Percentiles rank a stretch among this genome's conserved stretches.
Conservation (phyloP, 164 flowering plant genomes). For the Vitis amurensis region DNA sequence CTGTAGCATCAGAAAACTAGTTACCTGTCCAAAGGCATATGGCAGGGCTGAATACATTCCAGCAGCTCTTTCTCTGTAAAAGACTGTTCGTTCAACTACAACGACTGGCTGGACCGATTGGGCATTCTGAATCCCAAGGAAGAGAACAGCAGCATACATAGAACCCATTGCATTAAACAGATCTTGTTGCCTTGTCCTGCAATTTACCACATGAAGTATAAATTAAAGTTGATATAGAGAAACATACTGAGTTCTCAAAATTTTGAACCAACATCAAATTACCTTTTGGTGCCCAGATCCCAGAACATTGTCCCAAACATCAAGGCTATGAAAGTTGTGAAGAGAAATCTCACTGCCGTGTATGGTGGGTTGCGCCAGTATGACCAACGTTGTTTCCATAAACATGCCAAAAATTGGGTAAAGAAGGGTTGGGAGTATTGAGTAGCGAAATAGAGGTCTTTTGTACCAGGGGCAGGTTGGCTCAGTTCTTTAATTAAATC, state of each 20-base stretch:
- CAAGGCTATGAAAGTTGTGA: conserved; percentile 32
- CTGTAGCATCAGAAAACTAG: background rate
- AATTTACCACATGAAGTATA: background rate
- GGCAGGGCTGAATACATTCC: conserved; percentile 53
- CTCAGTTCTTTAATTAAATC: conserved; percentile 34
- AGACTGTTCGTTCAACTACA: conserved; percentile 44
- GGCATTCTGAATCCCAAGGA: conserved; percentile 42
- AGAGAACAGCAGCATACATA: conserved; percentile 37
- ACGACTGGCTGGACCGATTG: conserved; percentile 41
- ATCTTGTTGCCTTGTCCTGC: conserved; percentile 37
- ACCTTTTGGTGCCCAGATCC: conserved; percentile 41
- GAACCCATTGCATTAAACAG: conserved; percentile 47
- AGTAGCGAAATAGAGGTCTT: conserved; percentile 38
- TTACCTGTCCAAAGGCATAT: conserved; percentile 48
- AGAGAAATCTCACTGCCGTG: conserved; percentile 36
- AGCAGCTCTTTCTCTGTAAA: conserved; percentile 46
- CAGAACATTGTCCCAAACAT: conserved; percentile 46
- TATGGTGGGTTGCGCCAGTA: conserved; percentile 53
- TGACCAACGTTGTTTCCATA: conserved; percentile 46
- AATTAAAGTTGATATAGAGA: background rate
- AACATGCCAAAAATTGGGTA: conserved; percentile 41
- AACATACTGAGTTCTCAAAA: background rate
- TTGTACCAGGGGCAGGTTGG: conserved; percentile 32
- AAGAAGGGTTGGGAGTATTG: conserved; percentile 32
- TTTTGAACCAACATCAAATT: background rate